These are phyloP conservation scores for Coemansia reversa DNA, from an alignment of 192 early-diverging fungal species.

Conservation along the genomic window DNA sequence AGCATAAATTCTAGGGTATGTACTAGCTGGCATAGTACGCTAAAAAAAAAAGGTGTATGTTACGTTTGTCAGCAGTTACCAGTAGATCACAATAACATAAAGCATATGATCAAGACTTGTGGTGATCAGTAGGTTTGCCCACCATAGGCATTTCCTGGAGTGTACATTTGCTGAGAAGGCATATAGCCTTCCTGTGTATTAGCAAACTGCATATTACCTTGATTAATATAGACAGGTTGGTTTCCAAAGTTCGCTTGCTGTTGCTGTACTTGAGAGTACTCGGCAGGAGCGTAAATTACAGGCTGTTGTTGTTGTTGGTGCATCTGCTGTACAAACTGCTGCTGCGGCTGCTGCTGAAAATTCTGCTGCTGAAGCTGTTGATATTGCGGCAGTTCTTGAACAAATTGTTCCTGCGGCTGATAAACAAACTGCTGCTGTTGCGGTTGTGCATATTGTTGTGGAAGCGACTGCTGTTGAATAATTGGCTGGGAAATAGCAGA, in stretches of 20 bases:
- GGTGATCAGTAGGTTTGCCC: slow-evolving; percentile 20
- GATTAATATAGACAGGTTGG: slow-evolving; percentile 1
- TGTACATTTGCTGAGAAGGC: slow-evolving; percentile 38
- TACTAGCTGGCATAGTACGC: not conserved
- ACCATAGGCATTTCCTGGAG: slow-evolving; percentile 35
- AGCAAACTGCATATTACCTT: not conserved
- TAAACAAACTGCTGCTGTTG: slow-evolving; percentile 2
- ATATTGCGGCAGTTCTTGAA: slow-evolving; percentile 15
- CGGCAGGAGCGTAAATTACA: slow-evolving; percentile 16
- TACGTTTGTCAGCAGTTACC: too few relatives aligned
- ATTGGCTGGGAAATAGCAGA: slow-evolving; percentile 20
- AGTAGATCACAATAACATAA: too few relatives aligned
- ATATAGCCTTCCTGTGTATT: slow-evolving; percentile 12
- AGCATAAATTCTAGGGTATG: not conserved
- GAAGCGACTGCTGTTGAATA: slow-evolving; percentile 15
- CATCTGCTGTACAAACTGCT: slow-evolving; percentile 17
- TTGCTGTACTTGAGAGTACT: slow-evolving; percentile 24
- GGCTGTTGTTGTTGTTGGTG: slow-evolving; percentile 5
- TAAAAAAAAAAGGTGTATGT: not conserved
- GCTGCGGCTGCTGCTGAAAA: slow-evolving; percentile 11
- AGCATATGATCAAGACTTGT: not conserved
- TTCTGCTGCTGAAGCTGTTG: slow-evolving; percentile 11
- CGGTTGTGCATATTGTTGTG: not conserved
- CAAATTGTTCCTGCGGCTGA: slow-evolving; percentile 8
- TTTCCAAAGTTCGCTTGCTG: slow-evolving; percentile 2